Evolutionary conservation across 2,329 filamentous ascomycete species (phyloP).

Genomic region (Diaporthe destruens): DNA sequence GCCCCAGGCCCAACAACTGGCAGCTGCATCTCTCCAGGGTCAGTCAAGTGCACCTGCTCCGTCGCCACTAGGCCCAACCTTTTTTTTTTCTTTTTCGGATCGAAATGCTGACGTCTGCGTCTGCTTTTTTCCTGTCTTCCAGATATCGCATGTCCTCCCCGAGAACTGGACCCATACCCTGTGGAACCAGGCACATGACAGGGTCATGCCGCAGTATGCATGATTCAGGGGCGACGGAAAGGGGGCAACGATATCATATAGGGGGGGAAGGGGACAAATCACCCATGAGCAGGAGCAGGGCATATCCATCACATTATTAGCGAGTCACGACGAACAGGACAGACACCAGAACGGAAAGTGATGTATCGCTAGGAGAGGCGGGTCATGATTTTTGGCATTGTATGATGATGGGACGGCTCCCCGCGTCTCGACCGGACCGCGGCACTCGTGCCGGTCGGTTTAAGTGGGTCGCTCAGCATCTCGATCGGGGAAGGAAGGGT

Average conservation of each 20-base stretch:
- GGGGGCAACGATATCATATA: too few relatives aligned
- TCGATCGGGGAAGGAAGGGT: neutral
- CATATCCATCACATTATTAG: too few relatives aligned
- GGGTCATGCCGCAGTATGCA: constrained; percentile 30
- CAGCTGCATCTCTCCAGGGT: constrained; percentile 43
- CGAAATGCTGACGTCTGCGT: constrained; percentile 27
- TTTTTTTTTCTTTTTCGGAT: neutral
- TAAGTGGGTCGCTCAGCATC: too few relatives aligned
- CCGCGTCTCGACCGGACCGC: neutral
- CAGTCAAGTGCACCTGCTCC: constrained; percentile 26
- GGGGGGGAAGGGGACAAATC: too few relatives aligned
- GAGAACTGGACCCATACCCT: constrained; percentile 40
- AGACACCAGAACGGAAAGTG: too few relatives aligned
- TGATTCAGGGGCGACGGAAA: neutral
- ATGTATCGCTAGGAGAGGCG: too few relatives aligned
- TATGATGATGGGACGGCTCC: neutral
- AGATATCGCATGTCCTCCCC: constrained; percentile 39
- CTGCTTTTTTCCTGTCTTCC: neutral
- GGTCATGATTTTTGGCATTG: too few relatives aligned
- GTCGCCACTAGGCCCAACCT: neutral
- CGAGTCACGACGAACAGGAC: too few relatives aligned
- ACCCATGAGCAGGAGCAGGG: neutral
- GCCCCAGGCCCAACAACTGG: constrained; percentile 47
- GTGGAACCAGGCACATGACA: constrained; percentile 39
- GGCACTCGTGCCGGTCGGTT: neutral